Evolutionary conservation across 768 basidiomycete species (phyloP).

Genomic region (Lyophyllum atratum): DNA sequence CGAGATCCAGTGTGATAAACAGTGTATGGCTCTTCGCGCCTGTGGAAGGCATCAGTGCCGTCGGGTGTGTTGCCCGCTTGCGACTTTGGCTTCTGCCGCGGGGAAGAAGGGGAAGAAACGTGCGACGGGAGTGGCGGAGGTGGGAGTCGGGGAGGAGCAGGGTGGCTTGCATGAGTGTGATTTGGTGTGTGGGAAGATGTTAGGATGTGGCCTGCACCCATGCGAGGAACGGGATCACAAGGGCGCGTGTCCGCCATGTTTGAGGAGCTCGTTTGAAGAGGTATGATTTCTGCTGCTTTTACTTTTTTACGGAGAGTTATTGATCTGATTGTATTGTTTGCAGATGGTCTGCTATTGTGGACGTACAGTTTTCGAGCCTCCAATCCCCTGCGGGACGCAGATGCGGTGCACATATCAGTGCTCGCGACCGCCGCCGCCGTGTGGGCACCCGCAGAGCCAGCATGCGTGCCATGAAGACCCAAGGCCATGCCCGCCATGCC

Average conservation of each 20-base stretch:
- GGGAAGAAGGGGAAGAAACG: conserved; percentile 67
- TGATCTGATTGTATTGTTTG: conserved; percentile 3
- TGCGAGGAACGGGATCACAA: conserved; percentile 85
- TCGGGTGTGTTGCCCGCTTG: conserved; percentile 87
- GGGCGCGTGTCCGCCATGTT: conserved; percentile 79
- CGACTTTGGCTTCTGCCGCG: conserved; percentile 49
- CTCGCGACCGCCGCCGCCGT: conserved; percentile 61
- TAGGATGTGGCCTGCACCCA: conserved; percentile 75
- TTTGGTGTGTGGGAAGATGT: conserved; percentile 70
- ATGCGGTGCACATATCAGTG: conserved; percentile 85
- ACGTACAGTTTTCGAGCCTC: conserved; percentile 85
- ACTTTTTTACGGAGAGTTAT: background rate
- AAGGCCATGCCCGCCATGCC: conserved; percentile 81
- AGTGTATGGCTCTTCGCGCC: conserved; percentile 73
- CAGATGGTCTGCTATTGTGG: conserved; percentile 84
- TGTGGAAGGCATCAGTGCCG: conserved; percentile 90
- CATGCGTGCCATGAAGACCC: conserved; percentile 85
- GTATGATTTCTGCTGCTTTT: conserved; percentile 34
- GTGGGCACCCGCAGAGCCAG: conserved; percentile 77
- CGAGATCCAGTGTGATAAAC: conserved; percentile 78
- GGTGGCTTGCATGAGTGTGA: conserved; percentile 85
- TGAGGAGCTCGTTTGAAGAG: conserved; percentile 92
- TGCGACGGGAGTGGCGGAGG: conserved; percentile 24
- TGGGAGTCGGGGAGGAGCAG: conserved; percentile 53
- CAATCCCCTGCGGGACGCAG: conserved; percentile 82